Conservation (phyloP, 768 basidiomycete species). For the Rhodocollybia butyracea region DNA sequence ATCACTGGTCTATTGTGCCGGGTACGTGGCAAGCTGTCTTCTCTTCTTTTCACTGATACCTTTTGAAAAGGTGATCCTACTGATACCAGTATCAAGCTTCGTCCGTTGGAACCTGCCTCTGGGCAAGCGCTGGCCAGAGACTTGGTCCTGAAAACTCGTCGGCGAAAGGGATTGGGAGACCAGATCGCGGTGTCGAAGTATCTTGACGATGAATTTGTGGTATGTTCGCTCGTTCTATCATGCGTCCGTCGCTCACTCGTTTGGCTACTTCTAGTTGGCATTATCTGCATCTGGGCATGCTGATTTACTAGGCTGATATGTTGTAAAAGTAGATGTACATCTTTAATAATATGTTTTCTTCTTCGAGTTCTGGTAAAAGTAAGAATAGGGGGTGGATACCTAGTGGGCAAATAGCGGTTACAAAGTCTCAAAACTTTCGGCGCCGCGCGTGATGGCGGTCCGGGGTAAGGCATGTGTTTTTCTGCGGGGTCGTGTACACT, state of each 20-base stretch:
- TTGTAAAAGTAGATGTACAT: background rate
- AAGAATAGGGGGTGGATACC: too few relatives aligned
- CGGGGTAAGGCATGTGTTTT: too few relatives aligned
- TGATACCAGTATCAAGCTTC: constrained; percentile 93
- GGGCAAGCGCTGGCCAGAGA: constrained; percentile 94
- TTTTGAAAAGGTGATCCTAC: constrained; percentile 83
- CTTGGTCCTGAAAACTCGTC: constrained; percentile 92
- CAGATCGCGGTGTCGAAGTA: constrained; percentile 98
- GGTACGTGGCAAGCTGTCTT: constrained; percentile 41
- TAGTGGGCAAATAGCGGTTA: too few relatives aligned
- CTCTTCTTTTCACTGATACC: background rate
- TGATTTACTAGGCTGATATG: constrained; percentile 69
- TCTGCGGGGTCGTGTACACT: too few relatives aligned
- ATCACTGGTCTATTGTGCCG: constrained; percentile 99
- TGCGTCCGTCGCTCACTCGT: background rate
- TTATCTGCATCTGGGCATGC: constrained; percentile 95
- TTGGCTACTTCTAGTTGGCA: constrained; percentile 59
- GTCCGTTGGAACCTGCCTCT: constrained; percentile 95
- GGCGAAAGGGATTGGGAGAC: constrained; percentile 95
- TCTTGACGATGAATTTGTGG: constrained; percentile 94
- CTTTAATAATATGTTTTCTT: too few relatives aligned
- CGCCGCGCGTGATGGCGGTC: too few relatives aligned
- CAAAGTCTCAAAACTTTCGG: too few relatives aligned
- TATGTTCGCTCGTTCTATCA: constrained; percentile 34
- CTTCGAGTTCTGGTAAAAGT: too few relatives aligned